phyloP scores from a whole-genome alignment of 441 rosid genomes.

The Rhodomyrtus psidioides region DNA sequence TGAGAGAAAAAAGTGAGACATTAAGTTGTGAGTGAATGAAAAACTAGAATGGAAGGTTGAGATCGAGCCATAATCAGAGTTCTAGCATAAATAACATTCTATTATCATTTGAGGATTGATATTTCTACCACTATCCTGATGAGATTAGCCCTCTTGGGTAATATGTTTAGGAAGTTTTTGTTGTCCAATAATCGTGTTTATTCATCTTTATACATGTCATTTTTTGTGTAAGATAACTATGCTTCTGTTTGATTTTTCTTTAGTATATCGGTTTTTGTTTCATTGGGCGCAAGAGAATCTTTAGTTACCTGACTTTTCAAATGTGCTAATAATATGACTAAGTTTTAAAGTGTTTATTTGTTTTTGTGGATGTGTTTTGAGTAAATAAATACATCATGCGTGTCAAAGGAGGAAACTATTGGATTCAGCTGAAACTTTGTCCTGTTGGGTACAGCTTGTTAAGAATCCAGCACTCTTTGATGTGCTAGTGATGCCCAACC shows the following conservation, averaged over 20 bases:
- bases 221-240: background rate
- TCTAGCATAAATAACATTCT: background rate
- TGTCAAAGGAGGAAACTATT: background rate
- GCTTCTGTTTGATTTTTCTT: background rate
- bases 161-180: background rate
- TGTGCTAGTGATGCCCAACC: slow-evolving; percentile 98
- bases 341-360: background rate
- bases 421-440: background rate
- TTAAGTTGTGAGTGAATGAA: background rate
- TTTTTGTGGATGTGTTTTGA: background rate
- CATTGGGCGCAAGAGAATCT: background rate
- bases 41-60: background rate
- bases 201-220: background rate
- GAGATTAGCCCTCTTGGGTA: background rate
- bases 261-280: background rate
- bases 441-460: slow-evolving; percentile 60
- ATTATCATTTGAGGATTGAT: background rate
- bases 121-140: background rate
- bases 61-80: background rate
- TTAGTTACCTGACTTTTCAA: background rate
- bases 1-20: background rate
- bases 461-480: slow-evolving; percentile 92
- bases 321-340: background rate
- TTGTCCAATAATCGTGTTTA: background rate
- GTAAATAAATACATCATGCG: background rate